A percentile compares a stretch with the other conserved stretches of the same genome.
Conservation (phyloP, 805 yeast species). For the Barnettozyma sucrosica region DNA sequence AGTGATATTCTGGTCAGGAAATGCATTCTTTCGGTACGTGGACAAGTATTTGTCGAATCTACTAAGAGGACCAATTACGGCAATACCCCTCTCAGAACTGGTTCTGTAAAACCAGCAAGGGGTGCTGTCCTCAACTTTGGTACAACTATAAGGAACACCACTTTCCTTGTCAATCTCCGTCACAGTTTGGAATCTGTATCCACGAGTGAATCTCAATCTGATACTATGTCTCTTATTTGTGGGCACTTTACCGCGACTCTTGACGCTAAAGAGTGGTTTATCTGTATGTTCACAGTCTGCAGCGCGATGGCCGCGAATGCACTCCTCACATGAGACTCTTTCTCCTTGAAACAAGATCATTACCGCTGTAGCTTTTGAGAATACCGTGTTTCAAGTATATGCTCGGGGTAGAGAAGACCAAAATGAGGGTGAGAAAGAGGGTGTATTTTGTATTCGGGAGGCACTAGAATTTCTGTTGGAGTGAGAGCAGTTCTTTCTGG, state of each 20-base stretch:
- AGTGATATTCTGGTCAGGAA: background rate
- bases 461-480: background rate
- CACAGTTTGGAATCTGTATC: background rate
- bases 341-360: conserved; percentile 10
- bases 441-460: background rate
- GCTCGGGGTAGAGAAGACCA: background rate
- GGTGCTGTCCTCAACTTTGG: background rate
- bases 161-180: background rate
- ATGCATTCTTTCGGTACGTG: background rate
- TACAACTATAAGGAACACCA: background rate
- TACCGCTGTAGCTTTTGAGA: background rate
- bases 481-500: background rate
- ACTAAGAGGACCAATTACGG: background rate
- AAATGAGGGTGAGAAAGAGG: background rate
- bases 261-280: conserved; percentile 5
- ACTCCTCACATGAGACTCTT: conserved; percentile 5
- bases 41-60: background rate
- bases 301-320: conserved; percentile 11
- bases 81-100: background rate
- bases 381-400: background rate
- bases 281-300: conserved; percentile 6
- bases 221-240: background rate
- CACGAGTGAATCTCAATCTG: conserved; percentile 2
- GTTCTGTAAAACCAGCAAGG: background rate
- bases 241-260: conserved; percentile 3